These are phyloP conservation scores for Persicaria tinctoria DNA, from an alignment of 148 eudicot species.

Conservation along the genomic window DNA sequence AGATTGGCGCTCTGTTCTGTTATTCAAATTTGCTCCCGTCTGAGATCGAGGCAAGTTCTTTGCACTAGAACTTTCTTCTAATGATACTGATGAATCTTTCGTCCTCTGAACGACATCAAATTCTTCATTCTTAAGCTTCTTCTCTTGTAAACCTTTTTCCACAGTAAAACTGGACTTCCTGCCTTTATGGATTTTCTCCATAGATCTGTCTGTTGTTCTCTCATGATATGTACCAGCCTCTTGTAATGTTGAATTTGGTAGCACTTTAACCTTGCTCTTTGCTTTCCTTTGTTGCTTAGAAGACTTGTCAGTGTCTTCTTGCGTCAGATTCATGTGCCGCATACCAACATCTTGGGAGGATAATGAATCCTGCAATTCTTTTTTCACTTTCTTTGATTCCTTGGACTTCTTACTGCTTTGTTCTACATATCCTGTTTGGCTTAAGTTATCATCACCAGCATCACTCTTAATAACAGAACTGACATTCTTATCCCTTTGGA, in stretches of 20 bases:
- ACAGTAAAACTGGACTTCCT: conserved; percentile 15
- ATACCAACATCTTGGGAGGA: conserved; percentile 9
- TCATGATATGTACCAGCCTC: conserved; percentile 12
- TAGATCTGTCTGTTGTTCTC: conserved; percentile 14
- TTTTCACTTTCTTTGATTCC: background rate
- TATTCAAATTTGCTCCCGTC: conserved; percentile 7
- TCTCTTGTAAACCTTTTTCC: conserved; percentile 7
- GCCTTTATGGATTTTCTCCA: conserved; percentile 17
- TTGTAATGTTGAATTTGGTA: background rate
- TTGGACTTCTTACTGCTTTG: conserved; percentile 3
- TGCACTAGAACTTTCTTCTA: conserved; percentile 14
- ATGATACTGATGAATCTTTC: conserved; percentile 20
- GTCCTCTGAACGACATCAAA: conserved; percentile 1
- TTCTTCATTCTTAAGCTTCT: conserved; percentile 11
- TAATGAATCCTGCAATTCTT: conserved; percentile 4
- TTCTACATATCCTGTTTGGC: background rate
- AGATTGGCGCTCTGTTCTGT: conserved; percentile 18
- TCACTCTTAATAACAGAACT: background rate
- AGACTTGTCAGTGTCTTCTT: background rate
- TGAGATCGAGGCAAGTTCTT: conserved; percentile 12
- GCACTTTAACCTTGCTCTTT: conserved; percentile 1
- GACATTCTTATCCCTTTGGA: background rate
- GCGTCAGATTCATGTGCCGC: background rate
- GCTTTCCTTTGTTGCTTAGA: background rate
- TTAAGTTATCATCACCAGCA: background rate